phyloP scores from a whole-genome alignment of 2,329 filamentous ascomycete species.

The Aspergillus bombycis region DNA sequence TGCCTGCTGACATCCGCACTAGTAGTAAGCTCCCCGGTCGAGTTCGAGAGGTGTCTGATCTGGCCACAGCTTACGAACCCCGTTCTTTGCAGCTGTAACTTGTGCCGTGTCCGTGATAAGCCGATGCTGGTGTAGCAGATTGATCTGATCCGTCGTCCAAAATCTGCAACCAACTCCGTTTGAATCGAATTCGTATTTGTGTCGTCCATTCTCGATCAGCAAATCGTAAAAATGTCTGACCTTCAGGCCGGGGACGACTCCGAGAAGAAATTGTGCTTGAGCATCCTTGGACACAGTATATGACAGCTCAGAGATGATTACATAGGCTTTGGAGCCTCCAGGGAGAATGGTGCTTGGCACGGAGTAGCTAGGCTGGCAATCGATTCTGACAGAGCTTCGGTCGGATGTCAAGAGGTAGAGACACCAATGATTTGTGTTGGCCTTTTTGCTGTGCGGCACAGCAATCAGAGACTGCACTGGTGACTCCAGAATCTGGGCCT shows the following conservation, averaged over 20 bases:
- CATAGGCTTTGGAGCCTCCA: constrained; percentile 26
- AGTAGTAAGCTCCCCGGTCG: constrained; percentile 25
- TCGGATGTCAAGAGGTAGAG: constrained; percentile 24
- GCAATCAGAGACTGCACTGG: constrained; percentile 12
- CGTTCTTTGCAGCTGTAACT: constrained; percentile 17
- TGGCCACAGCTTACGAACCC: constrained; percentile 23
- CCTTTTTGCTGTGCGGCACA: constrained; percentile 15
- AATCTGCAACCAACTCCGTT: constrained; percentile 23
- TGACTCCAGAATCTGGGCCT: constrained; percentile 13
- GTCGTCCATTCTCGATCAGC: constrained; percentile 18
- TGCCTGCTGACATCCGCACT: not conserved
- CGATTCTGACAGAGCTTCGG: constrained; percentile 27
- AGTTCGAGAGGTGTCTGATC: constrained; percentile 18
- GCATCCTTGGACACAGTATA: constrained; percentile 1
- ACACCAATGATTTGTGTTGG: constrained; percentile 25
- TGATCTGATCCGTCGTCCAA: constrained; percentile 22
- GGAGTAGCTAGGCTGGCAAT: constrained; percentile 26
- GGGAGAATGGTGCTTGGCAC: constrained; percentile 20
- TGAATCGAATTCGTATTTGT: constrained; percentile 28
- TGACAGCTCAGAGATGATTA: constrained; percentile 21
- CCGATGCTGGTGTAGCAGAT: constrained; percentile 15
- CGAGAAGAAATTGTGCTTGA: constrained; percentile 14
- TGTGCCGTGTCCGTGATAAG: constrained; percentile 12
- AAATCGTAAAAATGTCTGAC: constrained; percentile 14
- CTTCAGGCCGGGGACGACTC: constrained; percentile 7